These are phyloP conservation scores for Circinella minor DNA, from an alignment of 371 early-diverging fungal genomes.

Conservation along the genomic window DNA sequence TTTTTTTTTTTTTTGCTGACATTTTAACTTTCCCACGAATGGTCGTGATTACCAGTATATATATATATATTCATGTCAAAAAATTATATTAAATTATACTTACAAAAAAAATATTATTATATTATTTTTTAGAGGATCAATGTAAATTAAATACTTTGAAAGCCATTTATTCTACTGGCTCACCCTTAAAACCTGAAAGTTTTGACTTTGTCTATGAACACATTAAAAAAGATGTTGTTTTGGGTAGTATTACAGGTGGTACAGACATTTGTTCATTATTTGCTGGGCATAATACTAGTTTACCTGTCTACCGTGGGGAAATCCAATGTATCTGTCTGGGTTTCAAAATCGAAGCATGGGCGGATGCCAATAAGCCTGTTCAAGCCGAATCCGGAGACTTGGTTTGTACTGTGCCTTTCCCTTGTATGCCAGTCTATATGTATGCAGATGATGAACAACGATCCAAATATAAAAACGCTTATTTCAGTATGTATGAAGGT, in stretches of 20 bases:
- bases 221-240: constrained; percentile 81
- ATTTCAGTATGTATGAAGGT: constrained; percentile 82
- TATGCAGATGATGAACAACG: constrained; percentile 84
- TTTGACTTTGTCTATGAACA: constrained; percentile 89
- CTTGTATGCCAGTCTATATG: constrained; percentile 94
- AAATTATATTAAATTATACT: no score
- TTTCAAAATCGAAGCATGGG: constrained; percentile 94
- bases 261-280: constrained; percentile 97
- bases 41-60: no score
- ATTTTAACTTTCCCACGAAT: no score
- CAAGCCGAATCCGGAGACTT: constrained; percentile 84
- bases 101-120: no score
- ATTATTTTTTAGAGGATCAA: constrained; percentile 27
- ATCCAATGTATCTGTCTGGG: constrained; percentile 93
- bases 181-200: constrained; percentile 89
- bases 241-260: constrained; percentile 96
- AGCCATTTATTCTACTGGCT: constrained; percentile 92
- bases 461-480: constrained; percentile 83
- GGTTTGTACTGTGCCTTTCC: constrained; percentile 93
- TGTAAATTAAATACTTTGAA: constrained; percentile 69
- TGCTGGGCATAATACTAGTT: constrained; percentile 84
- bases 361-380: constrained; percentile 64
- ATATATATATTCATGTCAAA: no score
- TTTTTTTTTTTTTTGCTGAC: no score
- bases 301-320: constrained; percentile 94